Conservation (phyloP, 2,329 filamentous ascomycete species). For the Mollisia scopiformis region DNA sequence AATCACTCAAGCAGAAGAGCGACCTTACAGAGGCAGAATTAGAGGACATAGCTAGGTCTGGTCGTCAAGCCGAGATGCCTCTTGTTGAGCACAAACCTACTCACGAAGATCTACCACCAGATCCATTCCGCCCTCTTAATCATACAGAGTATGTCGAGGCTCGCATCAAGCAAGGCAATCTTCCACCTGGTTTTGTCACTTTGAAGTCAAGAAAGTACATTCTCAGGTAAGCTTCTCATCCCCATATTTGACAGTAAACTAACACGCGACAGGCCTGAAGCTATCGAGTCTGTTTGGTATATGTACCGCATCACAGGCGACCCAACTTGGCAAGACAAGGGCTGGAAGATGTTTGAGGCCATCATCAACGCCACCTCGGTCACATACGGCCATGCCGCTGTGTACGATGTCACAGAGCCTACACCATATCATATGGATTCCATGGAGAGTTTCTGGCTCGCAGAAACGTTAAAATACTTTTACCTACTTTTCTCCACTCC, state of each 20-base stretch:
- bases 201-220: conserved; percentile 57
- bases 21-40: conserved; percentile 25
- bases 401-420: conserved; percentile 61
- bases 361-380: conserved; percentile 70
- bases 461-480: conserved; percentile 92
- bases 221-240: conserved; percentile 53
- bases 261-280: conserved; percentile 53
- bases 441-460: conserved; percentile 91
- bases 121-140: conserved; percentile 38
- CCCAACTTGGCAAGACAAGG: conserved; percentile 73
- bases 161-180: conserved; percentile 45
- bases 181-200: conserved; percentile 55
- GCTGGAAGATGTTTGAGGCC: conserved; percentile 83
- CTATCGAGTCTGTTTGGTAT: conserved; percentile 86
- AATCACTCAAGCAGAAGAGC: conserved; percentile 17
- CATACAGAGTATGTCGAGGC: conserved; percentile 57
- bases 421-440: conserved; percentile 52
- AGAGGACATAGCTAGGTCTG: conserved; percentile 17
- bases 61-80: conserved; percentile 13
- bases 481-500: conserved; percentile 79
- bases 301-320: conserved; percentile 90
- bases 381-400: conserved; percentile 69
- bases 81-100: background rate
- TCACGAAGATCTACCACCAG: conserved; percentile 11
- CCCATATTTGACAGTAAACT: conserved; percentile 17